Evolutionary conservation across 164 flowering plant genomes (phyloP), one percentile per base, ranked within the genome.

Genomic region (Sedum album): DNA sequence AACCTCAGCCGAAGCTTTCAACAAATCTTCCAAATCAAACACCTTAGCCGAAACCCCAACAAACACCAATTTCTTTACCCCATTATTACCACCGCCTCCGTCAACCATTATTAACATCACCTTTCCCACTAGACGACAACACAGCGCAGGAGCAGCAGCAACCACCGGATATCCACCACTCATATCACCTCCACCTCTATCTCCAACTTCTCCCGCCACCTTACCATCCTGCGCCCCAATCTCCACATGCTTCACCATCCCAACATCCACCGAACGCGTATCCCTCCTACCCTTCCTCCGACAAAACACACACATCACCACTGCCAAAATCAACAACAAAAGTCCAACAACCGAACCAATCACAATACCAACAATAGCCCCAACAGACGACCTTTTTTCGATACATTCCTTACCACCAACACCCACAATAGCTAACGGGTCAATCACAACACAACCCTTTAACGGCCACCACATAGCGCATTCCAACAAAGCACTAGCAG

Each of bases 1-100:
- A 63, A 89, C 95, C 83, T 89, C 95, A 0, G 95, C 95, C 0
- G 95, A 87, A 15, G 95, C 95, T 66, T 80, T 83, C 80, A 89
- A 73, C 72, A 89, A 74, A 74, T 87, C 91, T 69, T 89, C 90
- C 76, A 89, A 66, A 75, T 85, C 91, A 63, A 83, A 88, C 44
- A 35, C 68, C 75, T 77, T 72, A 1, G 66, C 41, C 1, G 71
- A 76, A 36, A 77, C 73, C 36, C 88, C 80, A 33, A 87, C 82
- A 60, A 84, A 87, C 44, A 85, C 74, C 73, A 89, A 67, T 25
- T 73, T 82, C 79, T 81, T 85, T 7, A 38, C 66, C 21, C 20
- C 36, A 14, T 2, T n/a, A 6, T 3, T 3, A 14, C 46, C 28
- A 30, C 63, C 70, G n/a, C n/a, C n/a, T n/a, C n/a, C n/a, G n/a